Evolutionary conservation across 192 early-diverging fungal species (phyloP), one percentile per base, ranked within the genome.

Genomic region (Phlyctochytrium arcticum): DNA sequence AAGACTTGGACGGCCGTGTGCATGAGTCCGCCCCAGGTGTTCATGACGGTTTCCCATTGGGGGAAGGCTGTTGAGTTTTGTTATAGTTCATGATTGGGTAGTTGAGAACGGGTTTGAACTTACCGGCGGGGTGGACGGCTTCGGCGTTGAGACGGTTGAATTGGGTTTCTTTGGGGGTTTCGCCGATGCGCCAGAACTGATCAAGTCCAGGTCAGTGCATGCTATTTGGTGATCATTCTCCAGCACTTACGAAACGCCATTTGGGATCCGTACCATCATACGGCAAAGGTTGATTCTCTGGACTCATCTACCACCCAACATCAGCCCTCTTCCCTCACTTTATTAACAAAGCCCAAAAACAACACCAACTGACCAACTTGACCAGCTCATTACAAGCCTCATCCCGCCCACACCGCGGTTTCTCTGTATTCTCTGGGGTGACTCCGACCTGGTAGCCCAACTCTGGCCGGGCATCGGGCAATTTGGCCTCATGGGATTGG

Each of bases 391-490:
- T 48, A 70, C 88, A 89, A 42, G 72, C 65, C 29, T 80, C 73
- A 61, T 88, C 83, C 42, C 77, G 59, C 27, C 76, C 78, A 61
- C 88, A 89, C 42, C 79, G 66, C 27, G 88, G 85, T 56, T 81
- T 73, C 70, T 89, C 88, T 23, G 80, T 86, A 60, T 78, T 71
- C 66, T 85, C 85, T 29, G 88, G 88, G 23, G 86, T 89, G 8
- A 81, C 78, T 12, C 88, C 73, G 29, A 77, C 79, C 48, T 81
- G 73, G 69, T 73, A 81, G 5, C 61, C 62, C 29, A 75, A 54
- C n/a, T 88, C 79, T 37, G 86, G 83, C 24, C 85, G 77, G 12
- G 74, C 76, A 75, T 89, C 88, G 51, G 71, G 66, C 51, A 86
- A 62, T 73, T 88, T 88, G 62, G 67, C 74, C 36, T 86, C 84